phyloP scores from a whole-genome alignment of 495 filamentous ascomycete species.

The Trichoderma gamsii region DNA sequence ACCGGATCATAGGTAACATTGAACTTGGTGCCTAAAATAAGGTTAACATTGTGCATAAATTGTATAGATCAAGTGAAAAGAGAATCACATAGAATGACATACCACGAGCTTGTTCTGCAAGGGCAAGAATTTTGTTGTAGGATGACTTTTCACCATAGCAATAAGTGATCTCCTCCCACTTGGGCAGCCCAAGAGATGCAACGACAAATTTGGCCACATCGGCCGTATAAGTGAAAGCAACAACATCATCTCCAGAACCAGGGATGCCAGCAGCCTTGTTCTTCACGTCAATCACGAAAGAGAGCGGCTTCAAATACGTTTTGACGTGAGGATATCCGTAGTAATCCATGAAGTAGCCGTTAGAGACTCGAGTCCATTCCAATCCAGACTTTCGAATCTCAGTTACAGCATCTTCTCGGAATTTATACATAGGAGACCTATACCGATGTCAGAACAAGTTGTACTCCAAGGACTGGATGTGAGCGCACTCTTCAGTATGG shows the following conservation, averaged over 20 bases:
- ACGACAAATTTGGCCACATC: slow-evolving; percentile 48
- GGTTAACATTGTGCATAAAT: background rate
- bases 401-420: slow-evolving; percentile 18
- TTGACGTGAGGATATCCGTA: slow-evolving; percentile 42
- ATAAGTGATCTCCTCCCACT: slow-evolving; percentile 42
- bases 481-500: slow-evolving; percentile 20
- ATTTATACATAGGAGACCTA: background rate
- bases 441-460: background rate
- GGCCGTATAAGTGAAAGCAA: slow-evolving; percentile 47
- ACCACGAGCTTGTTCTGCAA: slow-evolving; percentile 39
- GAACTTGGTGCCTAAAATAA: slow-evolving; percentile 38
- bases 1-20: slow-evolving; percentile 42
- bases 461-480: background rate
- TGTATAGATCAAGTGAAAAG: slow-evolving; percentile 14
- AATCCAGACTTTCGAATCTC: slow-evolving; percentile 29
- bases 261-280: slow-evolving; percentile 46
- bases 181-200: slow-evolving; percentile 37
- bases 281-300: slow-evolving; percentile 36
- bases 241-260: slow-evolving; percentile 41
- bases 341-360: slow-evolving; percentile 53
- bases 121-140: slow-evolving; percentile 39
- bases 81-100: slow-evolving; percentile 38
- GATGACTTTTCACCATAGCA: slow-evolving; percentile 44
- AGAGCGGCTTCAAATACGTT: slow-evolving; percentile 39
- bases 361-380: slow-evolving; percentile 44